Conservation (phyloP, 495 filamentous ascomycete genomes). For the Bombardia bombarda region DNA sequence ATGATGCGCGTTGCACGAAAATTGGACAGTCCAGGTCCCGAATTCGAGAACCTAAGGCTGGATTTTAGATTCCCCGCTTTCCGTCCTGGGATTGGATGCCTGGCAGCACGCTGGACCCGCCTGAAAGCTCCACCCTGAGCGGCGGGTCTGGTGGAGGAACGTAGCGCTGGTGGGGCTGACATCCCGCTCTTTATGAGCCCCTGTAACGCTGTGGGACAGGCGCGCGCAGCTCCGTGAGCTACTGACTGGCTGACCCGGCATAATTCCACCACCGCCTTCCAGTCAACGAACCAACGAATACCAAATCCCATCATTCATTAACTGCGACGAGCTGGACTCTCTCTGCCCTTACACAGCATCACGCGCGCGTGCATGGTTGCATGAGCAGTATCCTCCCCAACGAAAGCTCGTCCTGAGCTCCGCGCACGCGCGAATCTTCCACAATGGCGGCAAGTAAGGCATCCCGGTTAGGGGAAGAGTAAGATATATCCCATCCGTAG, state of each 20-base stretch:
- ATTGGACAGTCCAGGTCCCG: not conserved
- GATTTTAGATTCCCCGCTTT: constrained; percentile 25
- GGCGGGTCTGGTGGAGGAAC: not conserved
- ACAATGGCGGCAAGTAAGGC: constrained; percentile 81
- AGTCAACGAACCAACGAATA: not conserved
- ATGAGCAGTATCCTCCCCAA: not conserved
- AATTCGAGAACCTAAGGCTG: constrained; percentile 3
- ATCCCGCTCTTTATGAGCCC: too few species aligned
- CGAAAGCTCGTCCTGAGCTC: constrained; percentile 1
- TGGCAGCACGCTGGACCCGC: too few species aligned
- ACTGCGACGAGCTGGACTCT: too few species aligned
- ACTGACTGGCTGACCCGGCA: too few species aligned
- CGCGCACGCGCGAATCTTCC: not conserved
- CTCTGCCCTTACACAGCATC: too few species aligned
- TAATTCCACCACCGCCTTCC: constrained; percentile 17
- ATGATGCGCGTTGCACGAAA: constrained; percentile 6
- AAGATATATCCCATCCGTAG: too few species aligned
- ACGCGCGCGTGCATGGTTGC: constrained; percentile 1
- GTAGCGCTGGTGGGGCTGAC: not conserved
- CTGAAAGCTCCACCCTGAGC: too few species aligned
- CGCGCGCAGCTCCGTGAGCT: too few species aligned
- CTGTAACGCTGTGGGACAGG: constrained; percentile 1
- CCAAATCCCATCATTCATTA: too few species aligned
- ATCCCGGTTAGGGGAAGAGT: constrained; percentile 95
- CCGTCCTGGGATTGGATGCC: constrained; percentile 6